Evolutionary conservation across 1,284 basidiomycete genomes (phyloP).

Genomic region (Pseudozyma thailandica): DNA sequence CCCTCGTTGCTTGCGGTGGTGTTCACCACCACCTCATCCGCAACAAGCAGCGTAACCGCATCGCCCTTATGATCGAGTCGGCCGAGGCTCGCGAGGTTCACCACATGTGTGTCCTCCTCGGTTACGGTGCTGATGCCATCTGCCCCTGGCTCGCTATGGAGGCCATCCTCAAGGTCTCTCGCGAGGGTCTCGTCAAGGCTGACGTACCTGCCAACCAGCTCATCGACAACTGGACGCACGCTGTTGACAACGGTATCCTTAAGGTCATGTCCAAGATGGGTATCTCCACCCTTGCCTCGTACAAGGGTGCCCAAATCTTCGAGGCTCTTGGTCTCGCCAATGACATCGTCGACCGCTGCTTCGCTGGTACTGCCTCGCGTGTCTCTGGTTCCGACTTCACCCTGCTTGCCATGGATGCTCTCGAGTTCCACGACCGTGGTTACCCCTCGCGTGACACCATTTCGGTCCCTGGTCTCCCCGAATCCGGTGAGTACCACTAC

Average conservation of each 20-base stretch:
- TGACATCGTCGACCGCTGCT: constrained; percentile 63
- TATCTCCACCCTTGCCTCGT: constrained; percentile 64
- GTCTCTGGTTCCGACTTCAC: constrained; percentile 62
- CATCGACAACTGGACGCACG: constrained; percentile 59
- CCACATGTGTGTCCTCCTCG: constrained; percentile 65
- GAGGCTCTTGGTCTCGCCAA: constrained; percentile 64
- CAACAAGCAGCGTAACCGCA: constrained; percentile 64
- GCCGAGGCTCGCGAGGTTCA: constrained; percentile 66
- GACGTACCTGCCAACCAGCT: constrained; percentile 55
- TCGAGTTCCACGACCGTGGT: constrained; percentile 65
- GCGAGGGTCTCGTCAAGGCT: constrained; percentile 64
- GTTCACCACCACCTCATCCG: constrained; percentile 67
- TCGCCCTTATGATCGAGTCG: constrained; percentile 64
- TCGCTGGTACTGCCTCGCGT: constrained; percentile 63
- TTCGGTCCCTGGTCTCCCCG: constrained; percentile 57
- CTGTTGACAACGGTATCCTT: constrained; percentile 63
- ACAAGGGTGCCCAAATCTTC: constrained; percentile 67
- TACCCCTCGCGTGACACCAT: constrained; percentile 61
- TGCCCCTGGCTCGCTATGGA: constrained; percentile 66
- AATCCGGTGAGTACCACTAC: constrained; percentile 66
- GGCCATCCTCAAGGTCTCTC: constrained; percentile 63
- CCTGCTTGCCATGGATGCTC: constrained; percentile 62
- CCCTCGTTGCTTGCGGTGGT: constrained; percentile 63
- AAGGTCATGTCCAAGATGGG: constrained; percentile 68
- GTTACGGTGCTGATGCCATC: constrained; percentile 66